phyloP scores from a whole-genome alignment of 106 monocot species.

The Apostasia shenzhenica region DNA sequence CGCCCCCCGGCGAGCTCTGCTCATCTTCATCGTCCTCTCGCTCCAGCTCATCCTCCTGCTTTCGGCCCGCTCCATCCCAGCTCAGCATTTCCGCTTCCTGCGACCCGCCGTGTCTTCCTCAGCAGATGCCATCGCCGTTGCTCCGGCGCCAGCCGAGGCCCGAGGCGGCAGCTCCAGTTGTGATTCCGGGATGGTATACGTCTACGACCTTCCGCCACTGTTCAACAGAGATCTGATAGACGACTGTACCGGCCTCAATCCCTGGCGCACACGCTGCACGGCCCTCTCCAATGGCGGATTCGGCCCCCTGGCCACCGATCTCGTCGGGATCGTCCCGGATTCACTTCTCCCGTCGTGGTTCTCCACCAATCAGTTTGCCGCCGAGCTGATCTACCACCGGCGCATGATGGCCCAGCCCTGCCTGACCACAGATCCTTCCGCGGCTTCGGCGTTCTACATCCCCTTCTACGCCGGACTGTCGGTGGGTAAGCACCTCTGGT shows the following conservation, averaged over 20 bases:
- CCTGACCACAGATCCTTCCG: slow-evolving; percentile 40
- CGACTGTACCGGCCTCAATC: slow-evolving; percentile 32
- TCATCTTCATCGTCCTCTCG: slow-evolving; percentile 21
- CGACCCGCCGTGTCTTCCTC: slow-evolving; percentile 7
- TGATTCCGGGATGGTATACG: slow-evolving; percentile 37
- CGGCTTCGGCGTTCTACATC: slow-evolving; percentile 72
- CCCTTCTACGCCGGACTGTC: slow-evolving; percentile 93
- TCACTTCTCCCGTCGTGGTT: slow-evolving; percentile 48
- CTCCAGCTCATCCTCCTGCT: slow-evolving; percentile 31
- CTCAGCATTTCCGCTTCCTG: slow-evolving; percentile 17
- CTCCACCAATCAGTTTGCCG: slow-evolving; percentile 84
- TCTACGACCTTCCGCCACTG: slow-evolving; percentile 72
- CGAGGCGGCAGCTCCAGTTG: slow-evolving; percentile 21
- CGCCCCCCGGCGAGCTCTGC: slow-evolving; percentile 4
- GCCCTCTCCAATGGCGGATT: slow-evolving; percentile 61
- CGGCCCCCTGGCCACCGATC: slow-evolving; percentile 36
- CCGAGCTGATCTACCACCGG: slow-evolving; percentile 70
- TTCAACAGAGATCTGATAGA: slow-evolving; percentile 61
- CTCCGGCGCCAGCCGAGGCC: neutral
- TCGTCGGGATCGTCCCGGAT: slow-evolving; percentile 39
- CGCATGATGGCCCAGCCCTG: slow-evolving; percentile 65
- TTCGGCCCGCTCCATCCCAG: slow-evolving; percentile 12
- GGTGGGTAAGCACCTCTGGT: slow-evolving; percentile 64
- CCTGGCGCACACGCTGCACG: slow-evolving; percentile 46
- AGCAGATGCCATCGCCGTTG: neutral